These are phyloP conservation scores for Fusarium heterosporum DNA, from an alignment of 2,329 filamentous ascomycete species.

Conservation along the genomic window DNA sequence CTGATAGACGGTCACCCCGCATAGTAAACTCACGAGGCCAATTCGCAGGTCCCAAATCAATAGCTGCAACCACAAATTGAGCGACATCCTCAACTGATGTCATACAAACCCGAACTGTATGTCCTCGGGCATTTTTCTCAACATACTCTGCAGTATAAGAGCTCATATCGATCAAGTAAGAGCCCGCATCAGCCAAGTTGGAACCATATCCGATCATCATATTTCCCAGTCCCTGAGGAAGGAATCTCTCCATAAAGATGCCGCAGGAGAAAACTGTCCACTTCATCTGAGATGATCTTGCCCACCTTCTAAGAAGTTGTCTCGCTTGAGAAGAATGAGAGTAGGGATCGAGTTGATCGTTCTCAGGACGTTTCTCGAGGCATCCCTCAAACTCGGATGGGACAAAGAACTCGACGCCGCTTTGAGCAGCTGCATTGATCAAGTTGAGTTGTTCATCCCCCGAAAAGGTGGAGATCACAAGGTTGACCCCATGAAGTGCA, in stretches of 20 bases:
- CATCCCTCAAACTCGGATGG: constrained; percentile 81
- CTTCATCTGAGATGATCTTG: constrained; percentile 62
- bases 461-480: constrained; percentile 79
- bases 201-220: constrained; percentile 69
- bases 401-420: constrained; percentile 75
- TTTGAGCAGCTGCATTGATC: constrained; percentile 76
- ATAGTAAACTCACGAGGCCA: constrained; percentile 79
- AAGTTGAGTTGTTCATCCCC: constrained; percentile 75
- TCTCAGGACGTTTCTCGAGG: constrained; percentile 63
- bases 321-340: constrained; percentile 64
- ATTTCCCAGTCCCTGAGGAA: constrained; percentile 71
- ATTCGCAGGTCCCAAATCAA: constrained; percentile 68
- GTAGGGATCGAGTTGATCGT: constrained; percentile 71
- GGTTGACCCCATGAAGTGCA: constrained; percentile 76
- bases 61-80: constrained; percentile 75
- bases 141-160: constrained; percentile 70
- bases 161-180: constrained; percentile 74
- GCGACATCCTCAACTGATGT: constrained; percentile 78
- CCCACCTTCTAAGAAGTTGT: constrained; percentile 66
- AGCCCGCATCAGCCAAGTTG: constrained; percentile 67
- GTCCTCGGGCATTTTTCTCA: constrained; percentile 62
- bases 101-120: constrained; percentile 69
- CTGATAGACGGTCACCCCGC: constrained; percentile 72
- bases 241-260: constrained; percentile 80
- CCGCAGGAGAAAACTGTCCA: constrained; percentile 80